Conservation (phyloP, 176 grass and related monocot species). For the Ananas comosus region DNA sequence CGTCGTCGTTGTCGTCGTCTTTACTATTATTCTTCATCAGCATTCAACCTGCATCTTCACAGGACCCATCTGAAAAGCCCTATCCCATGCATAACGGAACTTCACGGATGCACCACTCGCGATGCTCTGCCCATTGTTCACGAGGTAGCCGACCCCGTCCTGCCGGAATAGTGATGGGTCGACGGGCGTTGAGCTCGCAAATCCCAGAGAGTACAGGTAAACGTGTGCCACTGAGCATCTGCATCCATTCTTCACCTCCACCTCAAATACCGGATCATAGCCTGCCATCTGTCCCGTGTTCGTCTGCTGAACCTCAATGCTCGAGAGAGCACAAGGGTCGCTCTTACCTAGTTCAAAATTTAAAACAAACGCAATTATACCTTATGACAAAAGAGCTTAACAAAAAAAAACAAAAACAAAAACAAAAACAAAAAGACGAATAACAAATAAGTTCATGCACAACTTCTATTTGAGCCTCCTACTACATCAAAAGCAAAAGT, state of each 20-base stretch:
- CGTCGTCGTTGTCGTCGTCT: too few relatives aligned
- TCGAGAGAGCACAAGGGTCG: slow-evolving; percentile 22
- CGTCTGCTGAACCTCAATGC: slow-evolving; percentile 39
- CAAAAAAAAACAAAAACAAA: not conserved
- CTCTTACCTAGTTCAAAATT: slow-evolving; percentile 14
- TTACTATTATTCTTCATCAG: not conserved
- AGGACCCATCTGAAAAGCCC: slow-evolving; percentile 46
- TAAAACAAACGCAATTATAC: slow-evolving; percentile 1
- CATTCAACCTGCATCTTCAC: slow-evolving; percentile 27
- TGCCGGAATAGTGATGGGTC: slow-evolving; percentile 42
- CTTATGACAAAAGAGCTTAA: not conserved
- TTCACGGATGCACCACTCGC: slow-evolving; percentile 33
- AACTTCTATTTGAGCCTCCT: too few relatives aligned
- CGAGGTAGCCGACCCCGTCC: slow-evolving; percentile 26
- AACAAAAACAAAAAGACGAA: too few relatives aligned
- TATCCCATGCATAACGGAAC: slow-evolving; percentile 57
- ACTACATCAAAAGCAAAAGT: too few relatives aligned
- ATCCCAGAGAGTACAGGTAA: slow-evolving; percentile 33
- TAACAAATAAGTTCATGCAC: too few relatives aligned
- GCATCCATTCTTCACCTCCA: slow-evolving; percentile 59
- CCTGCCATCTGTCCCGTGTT: slow-evolving; percentile 22
- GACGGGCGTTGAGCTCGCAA: slow-evolving; percentile 30
- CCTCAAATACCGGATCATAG: slow-evolving; percentile 42
- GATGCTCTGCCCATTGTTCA: slow-evolving; percentile 42
- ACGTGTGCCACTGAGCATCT: slow-evolving; percentile 34